Base-by-base conservation (phyloP, 768 basidiomycete species). In the Collybia sordida region DNA sequence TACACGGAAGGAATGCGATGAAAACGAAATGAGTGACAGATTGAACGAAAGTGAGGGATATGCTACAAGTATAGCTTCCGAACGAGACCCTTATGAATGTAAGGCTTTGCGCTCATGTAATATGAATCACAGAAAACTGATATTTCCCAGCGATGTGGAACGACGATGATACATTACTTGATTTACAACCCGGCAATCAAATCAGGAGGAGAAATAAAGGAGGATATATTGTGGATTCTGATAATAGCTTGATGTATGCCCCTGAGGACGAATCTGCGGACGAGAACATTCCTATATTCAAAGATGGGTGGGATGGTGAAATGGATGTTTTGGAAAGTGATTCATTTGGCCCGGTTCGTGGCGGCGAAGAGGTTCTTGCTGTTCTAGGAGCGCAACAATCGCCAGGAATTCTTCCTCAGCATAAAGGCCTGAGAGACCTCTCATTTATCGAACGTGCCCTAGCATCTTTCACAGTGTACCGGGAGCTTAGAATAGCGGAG, bases 381-480 rank as follows among this genome's bases (percentile, higher is more conserved):
- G 31, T 31, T 31, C 14, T 12, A 14, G 4, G 4, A 11, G 31
- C 31, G 4, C 31, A 31, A 31, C 31, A 31, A 31, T 7, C 9
- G 31, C 4, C 11, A 31, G 31, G 31, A 0, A 46, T 69, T 2
- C 61, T 72, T 1, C 78, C 78, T 0, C 56, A 66, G 6, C 73
- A 80, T 48, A 78, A 75, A 5, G 79, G 80, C 4, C 61, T 65
- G 3, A 57, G 60, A 15, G 55, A 60, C 34, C 61, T 67, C 45
- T 63, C 56, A 3, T 17, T 62, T 12, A 54, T 65, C 1, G 75
- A 82, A 51, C 60, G 67, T 3, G 28, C 72, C 3, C 59, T 87
- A 0, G 72, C 80, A 17, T 62, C 68, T 1, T 79, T 87, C 45
- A 80, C 85, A 0, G 69, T 78, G 45, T 88, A 86, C 52, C 64